These are phyloP conservation scores for Phytopythium delawarense DNA, from an alignment of 352 stramenopile genomes.

Conservation along the genomic window DNA sequence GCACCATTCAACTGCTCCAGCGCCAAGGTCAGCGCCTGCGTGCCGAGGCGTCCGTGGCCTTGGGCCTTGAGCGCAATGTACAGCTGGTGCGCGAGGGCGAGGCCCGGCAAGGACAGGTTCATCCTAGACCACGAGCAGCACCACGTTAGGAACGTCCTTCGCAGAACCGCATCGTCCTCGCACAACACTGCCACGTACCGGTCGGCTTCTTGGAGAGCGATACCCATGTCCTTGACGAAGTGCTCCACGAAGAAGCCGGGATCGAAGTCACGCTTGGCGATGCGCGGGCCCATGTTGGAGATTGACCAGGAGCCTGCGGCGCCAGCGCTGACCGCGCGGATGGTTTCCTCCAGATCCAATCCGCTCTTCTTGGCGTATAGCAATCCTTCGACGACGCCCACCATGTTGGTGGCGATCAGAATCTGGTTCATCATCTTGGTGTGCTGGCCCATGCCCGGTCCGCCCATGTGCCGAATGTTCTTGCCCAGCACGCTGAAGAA, in stretches of 20 bases:
- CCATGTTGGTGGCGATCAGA: constrained; percentile 86
- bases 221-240: constrained; percentile 90
- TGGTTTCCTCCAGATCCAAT: constrained; percentile 86
- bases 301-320: constrained; percentile 88
- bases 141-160: background rate
- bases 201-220: constrained; percentile 83
- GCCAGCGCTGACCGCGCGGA: constrained; percentile 78
- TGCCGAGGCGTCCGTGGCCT: constrained; percentile 74
- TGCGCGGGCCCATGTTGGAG: constrained; percentile 86
- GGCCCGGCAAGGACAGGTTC: constrained; percentile 79
- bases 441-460: constrained; percentile 75
- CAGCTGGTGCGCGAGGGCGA: constrained; percentile 83
- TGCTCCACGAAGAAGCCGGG: constrained; percentile 91
- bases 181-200: constrained; percentile 21
- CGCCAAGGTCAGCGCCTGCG: constrained; percentile 83
- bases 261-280: constrained; percentile 86
- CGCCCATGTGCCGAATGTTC: constrained; percentile 87
- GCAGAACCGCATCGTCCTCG: background rate
- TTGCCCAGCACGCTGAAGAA: constrained; percentile 89
- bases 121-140: constrained; percentile 38
- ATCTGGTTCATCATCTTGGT: constrained; percentile 94
- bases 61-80: constrained; percentile 85
- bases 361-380: constrained; percentile 87
- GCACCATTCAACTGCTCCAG: constrained; percentile 85
- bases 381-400: constrained; percentile 85